Evolutionary conservation across 164 flowering plant species (phyloP), one percentile per base, ranked within the genome.

Genomic region (Aristolochia fimbriata): DNA sequence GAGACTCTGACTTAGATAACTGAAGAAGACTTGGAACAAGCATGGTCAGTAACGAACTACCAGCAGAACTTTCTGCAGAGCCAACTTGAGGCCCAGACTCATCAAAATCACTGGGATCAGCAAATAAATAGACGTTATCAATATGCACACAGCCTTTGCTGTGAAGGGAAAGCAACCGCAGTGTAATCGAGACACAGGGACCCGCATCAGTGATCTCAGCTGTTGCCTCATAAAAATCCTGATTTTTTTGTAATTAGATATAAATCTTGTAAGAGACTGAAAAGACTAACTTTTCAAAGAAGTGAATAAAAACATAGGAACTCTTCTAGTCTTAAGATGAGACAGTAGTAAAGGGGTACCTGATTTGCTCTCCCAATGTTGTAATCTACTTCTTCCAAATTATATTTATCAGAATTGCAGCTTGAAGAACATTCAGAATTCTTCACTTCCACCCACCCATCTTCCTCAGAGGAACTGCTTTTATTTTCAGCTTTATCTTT

Each of bases 191-290:
- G 25, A 69, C 64, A 79, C 91, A 87, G 23, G 98, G 88, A 41
- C 72, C 70, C 57, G 76, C 74, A 77, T 87, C 94, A 68, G 68
- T 72, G 37, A 93, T 82, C 76, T 87, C 87, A 62, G 92, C 96
- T 12, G 98, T 87, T 63, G 97, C 97, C 80, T 93, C 98, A 47
- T 77, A 86, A 23, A 74, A 61, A 65, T 82, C 90, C 97, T 87
- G 85, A 56, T 14, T 15, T 50, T 45, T 23, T 45, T 53, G 23
- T 47, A 3, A 64, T 62, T 50, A 72, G 64, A 24, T 30, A 22
- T 1, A 58, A 3, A n/a, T 60, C 51, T 47, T 6, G 45, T 41
- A 37, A 41, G 22, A 58, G 5, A 37, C 15, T 62, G 22, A 37
- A 41, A 16, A 58, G 5, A 37, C 15, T 62, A 33, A 21, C 14